phyloP scores from a whole-genome alignment of 495 filamentous ascomycete species.

The Lophiostoma macrostomum region DNA sequence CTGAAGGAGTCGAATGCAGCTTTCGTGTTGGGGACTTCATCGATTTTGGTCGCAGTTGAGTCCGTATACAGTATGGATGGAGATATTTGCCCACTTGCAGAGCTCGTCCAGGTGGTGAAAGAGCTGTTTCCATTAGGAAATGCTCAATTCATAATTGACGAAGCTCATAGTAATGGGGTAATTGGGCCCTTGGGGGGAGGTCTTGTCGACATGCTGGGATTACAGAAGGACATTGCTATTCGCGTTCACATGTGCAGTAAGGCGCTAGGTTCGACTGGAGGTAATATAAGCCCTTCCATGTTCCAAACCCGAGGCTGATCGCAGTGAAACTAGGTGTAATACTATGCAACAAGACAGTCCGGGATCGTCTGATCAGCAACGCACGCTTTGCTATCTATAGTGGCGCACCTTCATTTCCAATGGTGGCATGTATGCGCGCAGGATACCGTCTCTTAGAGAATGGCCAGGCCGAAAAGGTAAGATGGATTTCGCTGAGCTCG shows the following conservation, averaged over 20 bases:
- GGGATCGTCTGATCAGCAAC: constrained; percentile 55
- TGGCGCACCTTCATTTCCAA: constrained; percentile 53
- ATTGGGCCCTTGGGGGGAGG: constrained; percentile 62
- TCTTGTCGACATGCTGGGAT: constrained; percentile 59
- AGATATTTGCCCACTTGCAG: constrained; percentile 16
- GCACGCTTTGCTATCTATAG: constrained; percentile 58
- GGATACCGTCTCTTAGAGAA: constrained; percentile 45
- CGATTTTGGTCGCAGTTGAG: constrained; percentile 21
- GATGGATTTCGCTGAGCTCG: background rate
- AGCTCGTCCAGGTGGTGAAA: constrained; percentile 4
- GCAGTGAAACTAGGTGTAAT: background rate
- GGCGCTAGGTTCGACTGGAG: constrained; percentile 66
- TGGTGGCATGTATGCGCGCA: constrained; percentile 48
- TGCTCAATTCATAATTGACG: constrained; percentile 70
- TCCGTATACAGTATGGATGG: constrained; percentile 30
- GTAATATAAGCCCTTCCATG: constrained; percentile 41
- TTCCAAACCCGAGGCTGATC: background rate
- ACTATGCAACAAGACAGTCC: constrained; percentile 3
- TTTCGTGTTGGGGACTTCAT: background rate
- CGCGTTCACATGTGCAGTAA: constrained; percentile 77
- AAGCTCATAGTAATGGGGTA: constrained; percentile 70
- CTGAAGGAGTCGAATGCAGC: background rate
- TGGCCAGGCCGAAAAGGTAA: constrained; percentile 47
- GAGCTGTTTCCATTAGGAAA: constrained; percentile 44
- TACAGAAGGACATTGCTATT: constrained; percentile 63